These are phyloP conservation scores for Scutellaria baicalensis DNA, from an alignment of 257 asterid genomes.

Conservation along the genomic window DNA sequence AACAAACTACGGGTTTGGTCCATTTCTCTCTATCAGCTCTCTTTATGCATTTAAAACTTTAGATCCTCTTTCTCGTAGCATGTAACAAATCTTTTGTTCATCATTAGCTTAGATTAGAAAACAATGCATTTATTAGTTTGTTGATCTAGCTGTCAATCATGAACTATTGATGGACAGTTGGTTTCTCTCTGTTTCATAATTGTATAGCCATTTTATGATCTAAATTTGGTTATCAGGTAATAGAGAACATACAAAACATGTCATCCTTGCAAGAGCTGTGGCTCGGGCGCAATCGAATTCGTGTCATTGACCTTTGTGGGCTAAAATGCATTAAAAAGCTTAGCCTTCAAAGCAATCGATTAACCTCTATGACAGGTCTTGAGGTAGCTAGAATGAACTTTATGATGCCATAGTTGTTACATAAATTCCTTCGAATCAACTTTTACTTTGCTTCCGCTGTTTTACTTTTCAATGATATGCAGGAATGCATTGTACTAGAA, in stretches of 20 bases:
- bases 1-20: conserved; percentile 75
- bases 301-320: conserved; percentile 74
- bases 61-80: conserved; percentile 12
- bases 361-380: conserved; percentile 73
- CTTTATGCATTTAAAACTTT: neutral
- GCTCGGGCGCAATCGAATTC: conserved; percentile 97
- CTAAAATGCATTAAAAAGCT: conserved; percentile 85
- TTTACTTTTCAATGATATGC: conserved; percentile 15
- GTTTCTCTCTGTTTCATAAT: neutral
- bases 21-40: conserved; percentile 7
- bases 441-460: neutral
- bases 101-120: neutral
- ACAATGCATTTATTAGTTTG: neutral
- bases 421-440: neutral
- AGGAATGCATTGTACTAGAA: conserved; percentile 89
- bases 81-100: conserved; percentile 1
- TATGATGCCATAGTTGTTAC: neutral
- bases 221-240: conserved; percentile 48
- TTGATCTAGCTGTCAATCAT: neutral
- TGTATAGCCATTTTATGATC: conserved; percentile 8
- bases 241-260: conserved; percentile 70
- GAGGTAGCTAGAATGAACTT: conserved; percentile 49
- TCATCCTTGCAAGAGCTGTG: conserved; percentile 80
- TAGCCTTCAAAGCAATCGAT: conserved; percentile 95
- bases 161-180: neutral